Evolutionary conservation across 345 rosid genomes (phyloP), one percentile per base, ranked within the genome.

Genomic region (Gossypium ekmanianum): DNA sequence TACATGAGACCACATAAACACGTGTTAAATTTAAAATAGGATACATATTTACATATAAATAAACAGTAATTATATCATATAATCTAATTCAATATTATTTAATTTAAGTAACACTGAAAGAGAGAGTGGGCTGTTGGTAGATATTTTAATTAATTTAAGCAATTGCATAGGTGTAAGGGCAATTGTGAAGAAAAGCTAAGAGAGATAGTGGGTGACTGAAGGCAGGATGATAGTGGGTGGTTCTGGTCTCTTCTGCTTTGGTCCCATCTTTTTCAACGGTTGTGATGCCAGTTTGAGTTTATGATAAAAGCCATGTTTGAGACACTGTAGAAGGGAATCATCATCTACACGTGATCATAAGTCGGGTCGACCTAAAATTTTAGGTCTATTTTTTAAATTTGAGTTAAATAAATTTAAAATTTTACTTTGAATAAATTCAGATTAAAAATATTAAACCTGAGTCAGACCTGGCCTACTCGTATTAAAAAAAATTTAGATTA

Each of bases 201-300:
- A 29, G 27, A 27, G 20, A 7, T 7, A 73, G 81, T 77, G 85
- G 79, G 65, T 75, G 85, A 72, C 85, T 77, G 83, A 48, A 59
- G 55, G 75, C 55, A 14, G 48, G 75, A 17, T 14, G 48, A 5
- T 5, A 34, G 51, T 20, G 61, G 54, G 24, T 5, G 48, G 9
- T n/a, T 41, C 14, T 68, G 34, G 39, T 47, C 18, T 34, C 18
- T 7, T 27, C 18, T 11, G 57, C 12, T 48, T 34, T 44, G 69
- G 70, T 18, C 70, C 56, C 41, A 68, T 48, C 7, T 22, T 22
- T 22, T 13, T 18, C 39, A 20, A 48, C n/a, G 18, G 71, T 48
- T 47, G 18, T 12, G 56, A 68, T 56, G 34, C 43, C 59, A 63
- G 2, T 17, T 63, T 63, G 24, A 63, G 66, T 7, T 61, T 11